These are phyloP conservation scores for Lotus japonicus DNA, from an alignment of 306 rosid species.

Conservation along the genomic window DNA sequence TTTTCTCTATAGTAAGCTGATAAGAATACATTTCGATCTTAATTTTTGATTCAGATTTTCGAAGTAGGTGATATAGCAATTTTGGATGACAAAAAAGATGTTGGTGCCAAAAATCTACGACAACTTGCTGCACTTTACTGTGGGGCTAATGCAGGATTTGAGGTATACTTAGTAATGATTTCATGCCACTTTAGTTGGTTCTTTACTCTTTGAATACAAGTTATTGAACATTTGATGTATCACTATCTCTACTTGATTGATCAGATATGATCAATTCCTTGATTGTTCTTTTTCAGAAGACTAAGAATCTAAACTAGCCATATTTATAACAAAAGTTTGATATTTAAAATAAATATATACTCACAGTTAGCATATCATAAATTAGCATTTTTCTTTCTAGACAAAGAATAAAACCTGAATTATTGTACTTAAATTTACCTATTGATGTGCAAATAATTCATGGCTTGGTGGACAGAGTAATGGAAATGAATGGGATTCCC, in stretches of 20 bases:
- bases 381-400: not conserved
- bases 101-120: conserved; percentile 74
- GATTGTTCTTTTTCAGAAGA: not conserved
- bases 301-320: no score
- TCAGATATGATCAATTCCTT: not conserved
- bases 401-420: no score
- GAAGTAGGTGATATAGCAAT: conserved; percentile 80
- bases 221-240: not conserved
- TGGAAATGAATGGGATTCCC: conserved; percentile 69
- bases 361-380: not conserved
- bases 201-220: conserved; percentile 2
- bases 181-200: conserved; percentile 7
- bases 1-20: not conserved
- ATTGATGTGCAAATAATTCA: conserved; percentile 65
- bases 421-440: not conserved
- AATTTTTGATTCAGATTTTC: conserved; percentile 56
- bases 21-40: not conserved
- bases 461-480: conserved; percentile 84
- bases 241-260: not conserved
- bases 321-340: not conserved
- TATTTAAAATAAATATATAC: not conserved
- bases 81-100: conserved; percentile 67
- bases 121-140: conserved; percentile 81
- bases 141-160: conserved; percentile 85
- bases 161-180: conserved; percentile 41